These are phyloP conservation scores for Acer yangbiense DNA, from an alignment of 345 rosid genomes.

Conservation along the genomic window DNA sequence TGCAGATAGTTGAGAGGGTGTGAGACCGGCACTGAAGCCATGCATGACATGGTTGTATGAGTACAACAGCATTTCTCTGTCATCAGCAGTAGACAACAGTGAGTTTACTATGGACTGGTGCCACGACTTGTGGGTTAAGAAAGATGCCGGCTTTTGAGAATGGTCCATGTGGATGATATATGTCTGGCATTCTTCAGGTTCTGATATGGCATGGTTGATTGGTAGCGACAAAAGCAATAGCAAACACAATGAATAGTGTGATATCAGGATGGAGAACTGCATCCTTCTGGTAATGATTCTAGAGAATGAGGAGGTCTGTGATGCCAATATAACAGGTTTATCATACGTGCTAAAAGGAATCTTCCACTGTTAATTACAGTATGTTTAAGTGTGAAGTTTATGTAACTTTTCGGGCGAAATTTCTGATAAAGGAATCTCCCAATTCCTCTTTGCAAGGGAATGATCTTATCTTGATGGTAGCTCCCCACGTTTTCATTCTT, in stretches of 20 bases:
- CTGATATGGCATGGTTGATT: slow-evolving; percentile 6
- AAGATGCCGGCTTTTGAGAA: slow-evolving; percentile 32
- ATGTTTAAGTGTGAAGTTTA: too few relatives aligned
- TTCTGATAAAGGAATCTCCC: not conserved
- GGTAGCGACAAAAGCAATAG: not conserved
- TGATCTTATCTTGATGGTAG: too few relatives aligned
- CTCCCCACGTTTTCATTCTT: too few relatives aligned
- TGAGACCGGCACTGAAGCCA: slow-evolving; percentile 50
- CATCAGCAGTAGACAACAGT: slow-evolving; percentile 8
- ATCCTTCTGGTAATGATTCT: not conserved
- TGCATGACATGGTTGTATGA: slow-evolving; percentile 41
- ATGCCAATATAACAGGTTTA: too few relatives aligned
- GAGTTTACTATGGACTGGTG: slow-evolving; percentile 23
- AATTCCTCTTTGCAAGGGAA: too few relatives aligned
- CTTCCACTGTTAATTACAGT: too few relatives aligned
- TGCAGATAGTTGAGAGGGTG: slow-evolving; percentile 33
- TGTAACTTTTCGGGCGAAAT: not conserved
- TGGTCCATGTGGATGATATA: slow-evolving; percentile 40
- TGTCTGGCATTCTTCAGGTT: slow-evolving; percentile 23
- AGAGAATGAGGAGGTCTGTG: too few relatives aligned
- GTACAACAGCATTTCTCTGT: slow-evolving; percentile 25
- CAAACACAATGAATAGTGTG: not conserved
- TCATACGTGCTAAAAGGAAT: not conserved
- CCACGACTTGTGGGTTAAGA: slow-evolving; percentile 32
- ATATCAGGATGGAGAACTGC: not conserved